Base-by-base conservation (phyloP, 1,139 yeast genomes). In the Ogataea hybrid region DNA sequence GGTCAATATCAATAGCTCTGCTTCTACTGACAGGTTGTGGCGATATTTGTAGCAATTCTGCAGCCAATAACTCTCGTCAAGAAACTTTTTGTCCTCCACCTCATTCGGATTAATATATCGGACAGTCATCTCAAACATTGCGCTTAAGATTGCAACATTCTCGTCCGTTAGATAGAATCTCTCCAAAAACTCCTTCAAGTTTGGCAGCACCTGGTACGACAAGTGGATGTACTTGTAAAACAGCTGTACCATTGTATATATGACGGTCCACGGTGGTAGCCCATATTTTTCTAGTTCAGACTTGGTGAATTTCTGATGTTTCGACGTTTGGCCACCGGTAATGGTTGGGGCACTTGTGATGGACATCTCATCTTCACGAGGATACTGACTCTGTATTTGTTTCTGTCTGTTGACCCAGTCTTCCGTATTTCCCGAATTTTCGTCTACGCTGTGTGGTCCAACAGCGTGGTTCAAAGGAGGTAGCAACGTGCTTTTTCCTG, bases 141-240 rank as follows among this genome's bases (percentile, higher is more conserved):
- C 69, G 30, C 54, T 41, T 5, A 58, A 34, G 18, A 75, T 49
- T 8, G 75, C 55, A 0, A 79, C 64, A 1, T 68, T 64, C 34
- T 73, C 73, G 22, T 58, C 57, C 41, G 58, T 57, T 9, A 70
- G 49, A 10, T 68, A 58, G 14, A 74, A 46, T 30, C 63, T 61
- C 25, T 58, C 54, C 12, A 74, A 47, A 25, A 76, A 61, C 5
- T 62, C 50, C 3, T 57, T 49, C 44, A 69, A 70, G 16, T 75
- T 65, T 1, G 79, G 75, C 8, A 78, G 56, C 12, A 75, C 55
- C 35, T 73, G 69, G 42, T 72, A 69, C 31, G 67, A 63, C 7
- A 75, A 70, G 41, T 77, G 79, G 32, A 67, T 61, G 51, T 70
- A 72, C 33, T 68, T 64, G 54, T 74, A 79, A 54, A 71, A 79